These are phyloP conservation scores for Eucalyptus marginata DNA, from an alignment of 345 rosid species.

Conservation along the genomic window DNA sequence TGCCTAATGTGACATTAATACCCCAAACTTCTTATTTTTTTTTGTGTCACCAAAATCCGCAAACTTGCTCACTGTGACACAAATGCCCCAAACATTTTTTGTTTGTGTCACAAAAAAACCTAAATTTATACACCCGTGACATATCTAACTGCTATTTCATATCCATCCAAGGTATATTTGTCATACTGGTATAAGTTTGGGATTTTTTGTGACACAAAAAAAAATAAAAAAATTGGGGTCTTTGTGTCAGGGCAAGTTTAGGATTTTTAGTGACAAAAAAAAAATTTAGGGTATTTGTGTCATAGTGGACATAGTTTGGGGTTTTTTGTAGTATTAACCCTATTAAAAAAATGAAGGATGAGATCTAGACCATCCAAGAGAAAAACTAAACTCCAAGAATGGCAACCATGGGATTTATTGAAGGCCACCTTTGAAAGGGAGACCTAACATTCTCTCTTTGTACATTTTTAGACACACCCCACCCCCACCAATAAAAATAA, in stretches of 20 bases:
- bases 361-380: neutral
- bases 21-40: neutral
- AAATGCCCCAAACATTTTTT: neutral
- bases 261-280: neutral
- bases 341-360: neutral
- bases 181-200: neutral
- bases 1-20: neutral
- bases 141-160: neutral
- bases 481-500: neutral
- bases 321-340: too few relatives aligned
- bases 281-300: neutral
- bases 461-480: neutral
- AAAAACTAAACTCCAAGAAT: neutral
- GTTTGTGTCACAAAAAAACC: neutral
- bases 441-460: neutral
- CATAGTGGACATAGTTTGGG: neutral
- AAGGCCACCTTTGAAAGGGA: neutral
- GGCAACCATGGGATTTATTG: neutral
- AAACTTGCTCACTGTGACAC: neutral
- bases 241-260: neutral
- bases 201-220: neutral
- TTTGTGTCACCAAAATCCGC: neutral
- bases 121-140: neutral
- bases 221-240: neutral
- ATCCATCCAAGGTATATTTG: neutral